Percentiles rank a stretch among this genome's conserved stretches.
Evolutionary conservation across 495 filamentous ascomycete species (phyloP).

Genomic region (Lasiosphaeriaceae sp.): DNA sequence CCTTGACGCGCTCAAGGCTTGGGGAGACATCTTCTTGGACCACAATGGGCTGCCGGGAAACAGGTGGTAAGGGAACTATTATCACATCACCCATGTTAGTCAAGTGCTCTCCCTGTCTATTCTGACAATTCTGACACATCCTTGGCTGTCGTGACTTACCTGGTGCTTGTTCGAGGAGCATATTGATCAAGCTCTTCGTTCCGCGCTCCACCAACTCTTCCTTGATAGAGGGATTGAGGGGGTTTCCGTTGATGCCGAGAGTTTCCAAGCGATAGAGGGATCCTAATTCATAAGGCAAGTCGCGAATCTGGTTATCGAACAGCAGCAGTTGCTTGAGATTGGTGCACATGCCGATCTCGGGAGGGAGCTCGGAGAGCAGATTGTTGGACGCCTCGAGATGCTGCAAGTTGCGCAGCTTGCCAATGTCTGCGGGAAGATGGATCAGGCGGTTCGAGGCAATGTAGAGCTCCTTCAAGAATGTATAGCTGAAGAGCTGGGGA

Average conservation of each 20-base stretch:
- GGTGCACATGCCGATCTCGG: conserved; percentile 94
- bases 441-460: conserved; percentile 87
- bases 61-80: conserved; percentile 66
- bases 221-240: conserved; percentile 66
- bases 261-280: conserved; percentile 81
- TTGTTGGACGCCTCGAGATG: conserved; percentile 88
- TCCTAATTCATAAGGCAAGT: conserved; percentile 80
- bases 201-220: conserved; percentile 77
- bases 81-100: neutral
- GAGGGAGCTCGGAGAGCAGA: conserved; percentile 73
- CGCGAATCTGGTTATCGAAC: conserved; percentile 83
- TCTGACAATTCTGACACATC: too few relatives aligned
- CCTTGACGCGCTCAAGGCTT: conserved; percentile 58
- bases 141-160: conserved; percentile 61
- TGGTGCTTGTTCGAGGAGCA: conserved; percentile 75
- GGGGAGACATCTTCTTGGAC: conserved; percentile 48
- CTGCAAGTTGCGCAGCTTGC: conserved; percentile 70
- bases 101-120: neutral
- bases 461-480: conserved; percentile 83
- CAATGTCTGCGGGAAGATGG: conserved; percentile 70
- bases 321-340: conserved; percentile 73
- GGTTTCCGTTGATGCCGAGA: conserved; percentile 90
- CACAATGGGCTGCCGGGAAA: conserved; percentile 38
- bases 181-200: conserved; percentile 76
- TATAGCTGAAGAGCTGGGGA: conserved; percentile 73